Conservation (phyloP, 1,284 basidiomycete genomes). For the Meira nashicola region DNA sequence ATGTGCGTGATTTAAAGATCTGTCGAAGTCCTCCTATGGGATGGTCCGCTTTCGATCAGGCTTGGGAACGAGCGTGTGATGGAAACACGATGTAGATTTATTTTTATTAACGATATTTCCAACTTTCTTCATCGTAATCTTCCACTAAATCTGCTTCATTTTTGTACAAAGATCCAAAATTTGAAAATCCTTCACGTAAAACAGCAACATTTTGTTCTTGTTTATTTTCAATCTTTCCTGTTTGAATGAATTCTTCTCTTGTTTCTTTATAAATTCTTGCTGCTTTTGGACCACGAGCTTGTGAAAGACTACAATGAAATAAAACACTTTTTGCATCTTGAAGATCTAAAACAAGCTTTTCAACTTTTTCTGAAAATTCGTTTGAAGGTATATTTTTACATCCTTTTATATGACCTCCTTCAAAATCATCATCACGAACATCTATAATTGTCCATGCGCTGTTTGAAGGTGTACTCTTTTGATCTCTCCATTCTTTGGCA, state of each 20-base stretch:
- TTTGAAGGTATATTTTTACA: constrained; percentile 43
- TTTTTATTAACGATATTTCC: constrained; percentile 29
- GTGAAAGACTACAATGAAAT: constrained; percentile 53
- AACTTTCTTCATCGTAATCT: constrained; percentile 43
- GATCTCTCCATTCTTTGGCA: no score
- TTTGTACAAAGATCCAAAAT: constrained; percentile 49
- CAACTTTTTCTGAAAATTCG: constrained; percentile 26
- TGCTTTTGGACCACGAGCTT: constrained; percentile 52
- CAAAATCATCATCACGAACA: constrained; percentile 53
- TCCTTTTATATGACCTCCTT: constrained; percentile 51
- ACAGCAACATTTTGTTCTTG: constrained; percentile 38
- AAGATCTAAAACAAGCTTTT: constrained; percentile 38
- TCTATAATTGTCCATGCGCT: constrained; percentile 32
- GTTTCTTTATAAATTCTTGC: constrained; percentile 52
- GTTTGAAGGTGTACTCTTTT: no score
- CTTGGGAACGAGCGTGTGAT: background rate
- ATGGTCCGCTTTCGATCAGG: background rate
- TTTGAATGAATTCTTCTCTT: constrained; percentile 21
- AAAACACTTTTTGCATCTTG: constrained; percentile 39
- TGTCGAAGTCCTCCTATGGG: background rate
- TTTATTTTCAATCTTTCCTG: constrained; percentile 13
- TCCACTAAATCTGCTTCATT: constrained; percentile 44
- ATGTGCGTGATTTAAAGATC: background rate
- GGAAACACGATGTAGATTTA: constrained; percentile 5
- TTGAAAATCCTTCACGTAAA: constrained; percentile 50